Conservation (phyloP, 176 grass and related monocot species). For the Zoysia japonica region DNA sequence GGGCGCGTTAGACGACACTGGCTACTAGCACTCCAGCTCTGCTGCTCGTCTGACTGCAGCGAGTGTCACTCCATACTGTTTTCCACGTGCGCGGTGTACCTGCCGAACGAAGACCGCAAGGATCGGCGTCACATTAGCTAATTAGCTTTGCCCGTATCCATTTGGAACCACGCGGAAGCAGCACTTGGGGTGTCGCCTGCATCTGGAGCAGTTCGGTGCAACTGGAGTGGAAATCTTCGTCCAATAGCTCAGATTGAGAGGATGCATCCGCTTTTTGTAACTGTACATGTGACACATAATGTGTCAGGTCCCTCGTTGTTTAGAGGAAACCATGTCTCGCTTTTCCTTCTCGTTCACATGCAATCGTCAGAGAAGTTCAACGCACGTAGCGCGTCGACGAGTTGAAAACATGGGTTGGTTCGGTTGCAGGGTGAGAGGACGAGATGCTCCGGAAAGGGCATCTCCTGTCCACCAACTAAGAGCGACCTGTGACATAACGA, state of each 20-base stretch:
- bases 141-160: neutral
- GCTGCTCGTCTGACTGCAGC: neutral
- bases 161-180: constrained; percentile 1
- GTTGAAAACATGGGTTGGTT: constrained; percentile 33
- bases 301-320: neutral
- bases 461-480: constrained; percentile 26
- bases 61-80: neutral
- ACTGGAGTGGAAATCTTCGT: neutral
- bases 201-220: neutral
- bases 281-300: neutral
- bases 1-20: constrained; percentile 5
- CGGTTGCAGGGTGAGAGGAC: neutral
- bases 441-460: constrained; percentile 24
- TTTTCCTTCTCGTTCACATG: constrained; percentile 13
- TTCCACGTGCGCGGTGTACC: constrained; percentile 14
- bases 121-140: neutral
- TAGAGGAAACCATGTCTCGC: too few species aligned
- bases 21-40: neutral
- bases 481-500: constrained; percentile 62
- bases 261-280: neutral
- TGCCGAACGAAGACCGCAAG: neutral
- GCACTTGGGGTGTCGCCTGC: neutral
- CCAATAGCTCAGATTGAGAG: neutral
- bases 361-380: constrained; percentile 8
- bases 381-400: constrained; percentile 6